Percentiles rank a stretch among this genome's conserved stretches.
These are phyloP conservation scores for Penicillium sp. DNA, from an alignment of 2,329 filamentous ascomycete genomes.

Conservation along the genomic window DNA sequence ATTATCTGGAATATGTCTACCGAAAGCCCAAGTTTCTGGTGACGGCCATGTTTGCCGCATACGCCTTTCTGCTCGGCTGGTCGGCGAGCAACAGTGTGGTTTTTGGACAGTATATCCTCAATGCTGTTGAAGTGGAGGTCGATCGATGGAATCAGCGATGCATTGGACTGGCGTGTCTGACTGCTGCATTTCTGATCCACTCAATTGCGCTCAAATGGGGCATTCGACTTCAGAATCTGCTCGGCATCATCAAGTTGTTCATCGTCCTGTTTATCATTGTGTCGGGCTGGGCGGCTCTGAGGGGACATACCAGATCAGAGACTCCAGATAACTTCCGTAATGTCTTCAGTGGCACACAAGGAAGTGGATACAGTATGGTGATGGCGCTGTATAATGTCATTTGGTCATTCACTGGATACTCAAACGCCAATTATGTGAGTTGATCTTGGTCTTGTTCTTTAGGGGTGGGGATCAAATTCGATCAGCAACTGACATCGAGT, in stretches of 20 bases:
- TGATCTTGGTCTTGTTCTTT: not conserved
- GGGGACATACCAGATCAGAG: slow-evolving; percentile 33
- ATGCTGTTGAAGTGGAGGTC: slow-evolving; percentile 38
- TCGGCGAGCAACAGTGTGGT: slow-evolving; percentile 49
- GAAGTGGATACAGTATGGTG: slow-evolving; percentile 45
- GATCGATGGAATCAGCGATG: slow-evolving; percentile 47
- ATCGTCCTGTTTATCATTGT: slow-evolving; percentile 46
- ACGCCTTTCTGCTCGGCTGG: slow-evolving; percentile 48
- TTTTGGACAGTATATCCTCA: slow-evolving; percentile 48
- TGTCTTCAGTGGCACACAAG: slow-evolving; percentile 35
- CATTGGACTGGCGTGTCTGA: slow-evolving; percentile 45
- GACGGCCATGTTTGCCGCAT: slow-evolving; percentile 50
- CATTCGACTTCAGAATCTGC: slow-evolving; percentile 44
- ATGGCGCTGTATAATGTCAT: slow-evolving; percentile 57
- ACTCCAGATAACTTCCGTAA: slow-evolving; percentile 34
- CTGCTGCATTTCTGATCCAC: slow-evolving; percentile 45
- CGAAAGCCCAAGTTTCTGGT: slow-evolving; percentile 47
- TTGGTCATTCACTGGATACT: slow-evolving; percentile 56
- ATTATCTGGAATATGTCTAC: slow-evolving; percentile 52
- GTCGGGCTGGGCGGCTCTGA: slow-evolving; percentile 37
- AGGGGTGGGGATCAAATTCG: slow-evolving; percentile 8
- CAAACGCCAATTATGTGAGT: slow-evolving; percentile 57
- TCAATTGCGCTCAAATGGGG: slow-evolving; percentile 44
- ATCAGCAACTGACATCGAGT: too few species aligned
- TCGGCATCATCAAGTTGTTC: slow-evolving; percentile 47